Evolutionary conservation across 352 stramenopile genomes (phyloP), one percentile per base, ranked within the genome.

Genomic region (Pythium inflatum): DNA sequence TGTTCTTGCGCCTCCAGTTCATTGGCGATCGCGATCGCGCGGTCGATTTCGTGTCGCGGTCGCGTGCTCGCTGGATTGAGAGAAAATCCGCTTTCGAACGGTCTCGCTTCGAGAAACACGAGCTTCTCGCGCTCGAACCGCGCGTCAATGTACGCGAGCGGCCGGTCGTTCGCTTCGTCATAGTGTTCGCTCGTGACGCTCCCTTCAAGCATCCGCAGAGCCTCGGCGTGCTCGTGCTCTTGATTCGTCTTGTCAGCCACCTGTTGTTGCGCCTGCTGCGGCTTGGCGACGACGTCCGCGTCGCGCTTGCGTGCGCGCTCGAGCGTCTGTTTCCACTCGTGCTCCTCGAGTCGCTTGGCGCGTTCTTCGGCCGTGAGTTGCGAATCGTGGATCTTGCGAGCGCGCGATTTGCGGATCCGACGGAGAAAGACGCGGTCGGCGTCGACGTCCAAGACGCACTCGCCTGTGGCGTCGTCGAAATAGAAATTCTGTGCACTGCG

Each of bases 311-410:
- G 66, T 14, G 76, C 73, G 18, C 86, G 78, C 64, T 87, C 68
- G 18, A 93, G 68, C 28, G 82, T 75, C 22, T 80, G 63, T 38
- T 81, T 87, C 87, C 87, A 94, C 53, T 90, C 84, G 51, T 81
- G 74, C 16, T 91, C 82, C 59, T 92, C 87, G 14, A 75, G 73
- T 20, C 69, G 62, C 38, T 71, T 71, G n/a, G 31, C 41, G 14
- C 55, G 56, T 36, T 75, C 69, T n/a, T 75, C 69, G 1, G 38
- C 20, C 24, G 69, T 75, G 41, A 75, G 58, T 28, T 75, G 58
- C 4, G 62, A 18, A 50, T 75, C 69, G 36, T 43, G 55, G 14
- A 75, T 67, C 36, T 40, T 45, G 13, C 69, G 69, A 14, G 41
- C n/a, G 5, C 64, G 64, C 0, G 48, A 31, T 13, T 58, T 54